phyloP scores from a whole-genome alignment of 495 filamentous ascomycete genomes.

The Pyrenula aspistea region DNA sequence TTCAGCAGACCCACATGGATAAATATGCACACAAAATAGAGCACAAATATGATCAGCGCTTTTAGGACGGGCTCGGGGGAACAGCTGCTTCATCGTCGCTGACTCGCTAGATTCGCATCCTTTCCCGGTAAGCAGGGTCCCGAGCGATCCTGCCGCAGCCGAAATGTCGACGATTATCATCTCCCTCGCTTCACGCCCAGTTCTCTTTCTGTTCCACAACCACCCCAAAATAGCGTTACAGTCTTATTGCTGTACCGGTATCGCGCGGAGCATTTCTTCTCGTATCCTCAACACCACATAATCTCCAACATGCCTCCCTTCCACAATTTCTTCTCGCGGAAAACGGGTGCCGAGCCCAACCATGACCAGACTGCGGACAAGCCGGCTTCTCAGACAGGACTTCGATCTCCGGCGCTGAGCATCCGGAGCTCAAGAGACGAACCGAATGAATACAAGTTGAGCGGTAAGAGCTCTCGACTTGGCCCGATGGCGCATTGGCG shows the following conservation, averaged over 20 bases:
- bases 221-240: not conserved
- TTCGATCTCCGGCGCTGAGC: slow-evolving; percentile 33
- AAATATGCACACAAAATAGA: not conserved
- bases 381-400: slow-evolving; percentile 6
- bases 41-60: not conserved
- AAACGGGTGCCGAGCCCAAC: slow-evolving; percentile 26
- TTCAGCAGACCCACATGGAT: not conserved
- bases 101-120: not conserved
- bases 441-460: slow-evolving; percentile 69
- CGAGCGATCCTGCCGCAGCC: not conserved
- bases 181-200: not conserved
- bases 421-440: slow-evolving; percentile 46
- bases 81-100: not conserved
- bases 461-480: slow-evolving; percentile 44
- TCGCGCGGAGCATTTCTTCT: not conserved
- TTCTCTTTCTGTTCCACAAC: not conserved
- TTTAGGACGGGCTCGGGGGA: no score
- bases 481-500: not conserved
- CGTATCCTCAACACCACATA: not conserved
- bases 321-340: slow-evolving; percentile 60
- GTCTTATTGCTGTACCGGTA: not conserved
- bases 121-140: not conserved
- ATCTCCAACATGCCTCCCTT: slow-evolving; percentile 51
- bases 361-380: slow-evolving; percentile 29
- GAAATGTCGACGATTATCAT: not conserved